A percentile compares a stretch with the other conserved stretches of the same genome.
These are phyloP conservation scores for Sporothrix pallida DNA, from an alignment of 2,329 filamentous ascomycete species.

Conservation along the genomic window DNA sequence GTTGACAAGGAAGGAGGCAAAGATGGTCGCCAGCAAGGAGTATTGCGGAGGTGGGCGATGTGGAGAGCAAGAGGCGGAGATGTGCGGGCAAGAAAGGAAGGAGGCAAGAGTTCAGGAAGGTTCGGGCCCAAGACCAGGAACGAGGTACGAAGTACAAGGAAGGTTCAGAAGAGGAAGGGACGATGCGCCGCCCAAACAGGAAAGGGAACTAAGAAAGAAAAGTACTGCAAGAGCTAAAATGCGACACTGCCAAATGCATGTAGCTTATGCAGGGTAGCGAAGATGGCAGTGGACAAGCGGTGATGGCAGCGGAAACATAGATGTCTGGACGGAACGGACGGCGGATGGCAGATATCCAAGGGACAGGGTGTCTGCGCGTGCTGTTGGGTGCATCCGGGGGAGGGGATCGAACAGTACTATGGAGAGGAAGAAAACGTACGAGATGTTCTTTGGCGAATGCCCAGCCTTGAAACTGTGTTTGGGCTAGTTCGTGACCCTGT, in stretches of 20 bases:
- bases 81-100: slow-evolving; percentile 12
- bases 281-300: not conserved
- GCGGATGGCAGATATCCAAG: not conserved
- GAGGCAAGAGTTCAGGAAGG: slow-evolving; percentile 10
- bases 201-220: not conserved
- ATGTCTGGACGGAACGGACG: slow-evolving; percentile 1
- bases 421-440: slow-evolving; percentile 10
- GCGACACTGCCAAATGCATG: not conserved
- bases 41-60: slow-evolving; percentile 4
- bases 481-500: slow-evolving; percentile 12
- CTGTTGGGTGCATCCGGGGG: not conserved
- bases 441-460: not conserved
- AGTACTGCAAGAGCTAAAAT: not conserved
- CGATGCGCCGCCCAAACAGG: not conserved
- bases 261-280: not conserved
- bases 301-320: not conserved
- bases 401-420: not conserved
- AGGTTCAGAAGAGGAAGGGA: not conserved
- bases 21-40: not conserved
- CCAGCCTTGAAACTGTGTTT: slow-evolving; percentile 1
- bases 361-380: not conserved
- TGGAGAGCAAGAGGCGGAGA: slow-evolving; percentile 17
- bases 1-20: not conserved
- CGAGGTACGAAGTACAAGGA: slow-evolving; percentile 3
- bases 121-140: no score